Percentiles rank a stretch among this genome's conserved stretches.
Conservation (phyloP, 768 basidiomycete genomes). For the Jaapia argillacea region DNA sequence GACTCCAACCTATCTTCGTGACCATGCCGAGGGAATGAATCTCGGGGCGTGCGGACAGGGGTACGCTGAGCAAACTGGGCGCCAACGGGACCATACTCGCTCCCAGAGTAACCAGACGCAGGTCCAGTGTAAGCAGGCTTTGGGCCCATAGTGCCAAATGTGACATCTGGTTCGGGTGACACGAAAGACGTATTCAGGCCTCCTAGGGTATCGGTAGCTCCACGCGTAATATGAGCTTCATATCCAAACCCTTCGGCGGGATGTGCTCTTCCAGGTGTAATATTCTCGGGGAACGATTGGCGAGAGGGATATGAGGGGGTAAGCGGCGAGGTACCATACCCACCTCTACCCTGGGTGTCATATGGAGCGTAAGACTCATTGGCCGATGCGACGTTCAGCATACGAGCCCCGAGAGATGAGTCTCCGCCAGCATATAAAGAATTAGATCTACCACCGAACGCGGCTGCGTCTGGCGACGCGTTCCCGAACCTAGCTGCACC, state of each 20-base stretch:
- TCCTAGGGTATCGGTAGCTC: too few relatives aligned
- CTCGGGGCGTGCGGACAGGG: too few relatives aligned
- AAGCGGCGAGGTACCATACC: neutral
- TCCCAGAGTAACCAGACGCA: too few relatives aligned
- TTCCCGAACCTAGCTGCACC: slow-evolving; percentile 53
- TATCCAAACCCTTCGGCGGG: neutral
- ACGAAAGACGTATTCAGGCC: too few relatives aligned
- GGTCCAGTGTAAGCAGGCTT: too few relatives aligned
- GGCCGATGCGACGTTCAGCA: neutral
- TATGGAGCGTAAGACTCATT: neutral
- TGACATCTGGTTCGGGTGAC: too few relatives aligned
- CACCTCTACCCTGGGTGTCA: neutral
- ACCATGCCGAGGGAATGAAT: too few relatives aligned
- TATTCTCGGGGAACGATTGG: neutral
- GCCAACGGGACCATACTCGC: too few relatives aligned
- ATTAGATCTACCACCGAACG: slow-evolving; percentile 35
- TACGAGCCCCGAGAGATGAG: neutral
- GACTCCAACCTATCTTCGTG: too few relatives aligned
- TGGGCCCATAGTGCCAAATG: too few relatives aligned
- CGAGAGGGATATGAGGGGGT: neutral
- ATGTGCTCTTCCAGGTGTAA: neutral
- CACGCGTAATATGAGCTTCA: too few relatives aligned
- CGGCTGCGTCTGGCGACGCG: slow-evolving; percentile 58
- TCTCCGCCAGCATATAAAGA: neutral
- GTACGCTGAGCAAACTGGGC: too few relatives aligned